Evolutionary conservation across 331 rosid species (phyloP).

Genomic region (Acacia pycnantha): DNA sequence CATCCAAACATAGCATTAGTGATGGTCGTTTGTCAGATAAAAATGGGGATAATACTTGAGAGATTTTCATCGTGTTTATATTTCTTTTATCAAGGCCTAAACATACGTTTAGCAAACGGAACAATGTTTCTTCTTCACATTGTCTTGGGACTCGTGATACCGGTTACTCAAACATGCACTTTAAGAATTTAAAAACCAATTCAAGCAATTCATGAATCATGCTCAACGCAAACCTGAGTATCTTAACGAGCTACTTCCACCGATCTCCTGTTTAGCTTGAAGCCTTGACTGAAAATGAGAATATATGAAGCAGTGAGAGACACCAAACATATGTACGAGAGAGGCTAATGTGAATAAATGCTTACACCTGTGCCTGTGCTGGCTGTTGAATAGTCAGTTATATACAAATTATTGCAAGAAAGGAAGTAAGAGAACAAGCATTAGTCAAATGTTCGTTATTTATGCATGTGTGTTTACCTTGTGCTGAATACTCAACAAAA

Average conservation of each 20-base stretch:
- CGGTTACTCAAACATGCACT: no score
- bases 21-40: no score
- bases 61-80: no score
- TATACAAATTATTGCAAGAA: slow-evolving; percentile 9
- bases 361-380: not conserved
- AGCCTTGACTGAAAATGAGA: slow-evolving; percentile 70
- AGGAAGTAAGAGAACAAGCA: slow-evolving; percentile 14
- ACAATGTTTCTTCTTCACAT: no score
- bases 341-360: not conserved
- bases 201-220: not conserved
- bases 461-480: not conserved
- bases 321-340: slow-evolving; percentile 9
- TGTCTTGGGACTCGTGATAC: not conserved
- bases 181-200: not conserved
- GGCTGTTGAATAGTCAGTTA: not conserved
- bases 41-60: no score
- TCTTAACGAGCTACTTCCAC: slow-evolving; percentile 68
- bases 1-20: no score
- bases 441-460: not conserved
- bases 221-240: slow-evolving; percentile 70
- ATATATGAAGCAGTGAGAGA: slow-evolving; percentile 24
- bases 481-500: not conserved
- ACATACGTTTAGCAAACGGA: no score
- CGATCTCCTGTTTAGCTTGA: slow-evolving; percentile 91
- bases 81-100: no score